Percentiles rank a stretch among this genome's conserved stretches.
Conservation (phyloP, 177 flowering plant genomes). For the Vitis hybrid region DNA sequence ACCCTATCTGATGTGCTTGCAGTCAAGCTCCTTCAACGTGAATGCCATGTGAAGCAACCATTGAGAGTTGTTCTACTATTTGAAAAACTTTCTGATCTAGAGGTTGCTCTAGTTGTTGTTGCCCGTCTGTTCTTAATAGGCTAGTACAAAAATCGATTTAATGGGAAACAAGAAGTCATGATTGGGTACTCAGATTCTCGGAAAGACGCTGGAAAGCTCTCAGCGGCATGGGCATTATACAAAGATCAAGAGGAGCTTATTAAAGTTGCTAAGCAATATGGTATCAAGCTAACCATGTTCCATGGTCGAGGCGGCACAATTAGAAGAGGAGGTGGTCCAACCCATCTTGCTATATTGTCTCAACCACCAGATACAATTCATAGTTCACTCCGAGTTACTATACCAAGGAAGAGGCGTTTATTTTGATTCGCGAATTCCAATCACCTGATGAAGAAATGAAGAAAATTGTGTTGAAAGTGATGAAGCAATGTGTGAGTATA, state of each 20-base stretch:
- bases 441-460: no score
- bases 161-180: slow-evolving; percentile 96
- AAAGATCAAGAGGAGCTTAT: slow-evolving; percentile 92
- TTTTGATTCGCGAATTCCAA: no score
- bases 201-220: slow-evolving; percentile 91
- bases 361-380: slow-evolving; percentile 94
- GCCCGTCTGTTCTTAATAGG: slow-evolving; percentile 80
- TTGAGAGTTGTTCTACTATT: slow-evolving; percentile 86
- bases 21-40: slow-evolving; percentile 88
- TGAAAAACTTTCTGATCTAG: slow-evolving; percentile 89
- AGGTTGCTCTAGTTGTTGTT: slow-evolving; percentile 85
- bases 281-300: slow-evolving; percentile 92
- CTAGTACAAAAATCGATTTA: slow-evolving; percentile 76
- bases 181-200: slow-evolving; percentile 96
- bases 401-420: slow-evolving; percentile 46
- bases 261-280: slow-evolving; percentile 78
- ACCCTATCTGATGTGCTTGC: slow-evolving; percentile 91
- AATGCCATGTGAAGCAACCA: slow-evolving; percentile 78
- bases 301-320: slow-evolving; percentile 97
- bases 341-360: slow-evolving; percentile 95
- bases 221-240: slow-evolving; percentile 88
- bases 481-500: no score
- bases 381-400: slow-evolving; percentile 91
- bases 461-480: no score
- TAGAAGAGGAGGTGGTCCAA: slow-evolving; percentile 97